These are phyloP conservation scores for Lentithecium fluviatile DNA, from an alignment of 495 filamentous ascomycete species.

Conservation along the genomic window DNA sequence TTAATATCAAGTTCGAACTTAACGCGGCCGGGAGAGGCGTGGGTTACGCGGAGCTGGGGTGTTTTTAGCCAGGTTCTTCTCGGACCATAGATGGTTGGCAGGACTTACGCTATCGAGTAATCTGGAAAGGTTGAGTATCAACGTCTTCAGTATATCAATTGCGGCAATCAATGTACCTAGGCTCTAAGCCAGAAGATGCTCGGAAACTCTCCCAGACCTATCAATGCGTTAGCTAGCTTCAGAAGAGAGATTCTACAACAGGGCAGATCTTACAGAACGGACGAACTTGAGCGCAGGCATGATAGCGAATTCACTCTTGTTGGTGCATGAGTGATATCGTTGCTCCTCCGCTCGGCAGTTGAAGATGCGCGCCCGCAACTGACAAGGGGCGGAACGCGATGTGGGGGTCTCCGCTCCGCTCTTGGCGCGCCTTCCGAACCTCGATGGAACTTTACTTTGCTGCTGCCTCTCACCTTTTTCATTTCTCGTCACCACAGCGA, in stretches of 20 bases:
- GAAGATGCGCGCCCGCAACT: background rate
- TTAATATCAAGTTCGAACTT: slow-evolving; percentile 83
- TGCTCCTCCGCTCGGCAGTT: slow-evolving; percentile 19
- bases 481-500: background rate
- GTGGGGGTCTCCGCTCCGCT: background rate
- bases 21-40: slow-evolving; percentile 74
- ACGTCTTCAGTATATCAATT: background rate
- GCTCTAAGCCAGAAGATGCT: slow-evolving; percentile 79
- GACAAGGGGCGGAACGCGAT: background rate
- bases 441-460: background rate
- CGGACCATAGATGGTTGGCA: slow-evolving; percentile 8
- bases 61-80: background rate
- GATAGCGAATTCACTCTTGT: background rate
- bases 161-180: slow-evolving; percentile 57
- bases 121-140: slow-evolving; percentile 21
- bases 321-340: slow-evolving; percentile 18
- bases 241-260: background rate
- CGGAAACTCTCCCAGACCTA: slow-evolving; percentile 82
- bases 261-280: slow-evolving; percentile 2
- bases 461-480: background rate
- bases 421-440: background rate
- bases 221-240: slow-evolving; percentile 8
- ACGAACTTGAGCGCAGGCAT: slow-evolving; percentile 55
- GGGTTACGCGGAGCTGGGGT: slow-evolving; percentile 70
- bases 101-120: slow-evolving; percentile 39